Conservation (phyloP, 148 eudicot species). For the Linanthus parryae region DNA sequence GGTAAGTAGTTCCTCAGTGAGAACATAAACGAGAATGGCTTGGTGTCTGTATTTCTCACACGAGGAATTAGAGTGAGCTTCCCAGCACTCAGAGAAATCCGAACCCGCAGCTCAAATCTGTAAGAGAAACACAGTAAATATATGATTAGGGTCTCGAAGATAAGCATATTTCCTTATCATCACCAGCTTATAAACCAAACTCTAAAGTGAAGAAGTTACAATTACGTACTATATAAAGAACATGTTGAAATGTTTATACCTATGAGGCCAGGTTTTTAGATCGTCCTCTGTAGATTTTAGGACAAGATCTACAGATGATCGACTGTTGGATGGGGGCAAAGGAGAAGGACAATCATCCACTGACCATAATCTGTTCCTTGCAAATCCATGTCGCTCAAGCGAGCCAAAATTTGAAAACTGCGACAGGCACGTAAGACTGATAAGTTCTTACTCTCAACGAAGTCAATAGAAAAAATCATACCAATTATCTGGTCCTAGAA, state of each 20-base stretch:
- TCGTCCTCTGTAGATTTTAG: conserved; percentile 69
- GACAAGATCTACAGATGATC: conserved; percentile 63
- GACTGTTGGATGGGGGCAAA: conserved; percentile 46
- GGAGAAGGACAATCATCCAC: conserved; percentile 60
- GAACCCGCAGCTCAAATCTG: conserved; percentile 78
- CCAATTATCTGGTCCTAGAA: conserved; percentile 2
- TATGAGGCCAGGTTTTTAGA: conserved; percentile 61
- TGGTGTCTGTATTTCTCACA: conserved; percentile 66
- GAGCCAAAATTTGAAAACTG: conserved; percentile 78
- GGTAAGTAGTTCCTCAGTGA: conserved; percentile 65
- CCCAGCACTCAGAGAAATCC: conserved; percentile 49
- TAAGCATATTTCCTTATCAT: too few species aligned
- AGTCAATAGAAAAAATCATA: neutral
- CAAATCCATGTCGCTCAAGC: conserved; percentile 81
- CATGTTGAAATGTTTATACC: conserved; percentile 22
- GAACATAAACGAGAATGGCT: conserved; percentile 67
- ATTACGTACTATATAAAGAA: too few species aligned
- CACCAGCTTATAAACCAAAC: too few species aligned
- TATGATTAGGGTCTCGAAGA: neutral
- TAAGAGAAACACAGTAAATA: conserved; percentile 10
- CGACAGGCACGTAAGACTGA: conserved; percentile 13
- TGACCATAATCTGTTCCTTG: conserved; percentile 81
- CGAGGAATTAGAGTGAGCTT: conserved; percentile 81
- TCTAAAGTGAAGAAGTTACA: neutral
- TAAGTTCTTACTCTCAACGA: conserved; percentile 8